These are phyloP conservation scores for Colletotrichum orchidophilum DNA, from an alignment of 2,329 filamentous ascomycete genomes.

Conservation along the genomic window DNA sequence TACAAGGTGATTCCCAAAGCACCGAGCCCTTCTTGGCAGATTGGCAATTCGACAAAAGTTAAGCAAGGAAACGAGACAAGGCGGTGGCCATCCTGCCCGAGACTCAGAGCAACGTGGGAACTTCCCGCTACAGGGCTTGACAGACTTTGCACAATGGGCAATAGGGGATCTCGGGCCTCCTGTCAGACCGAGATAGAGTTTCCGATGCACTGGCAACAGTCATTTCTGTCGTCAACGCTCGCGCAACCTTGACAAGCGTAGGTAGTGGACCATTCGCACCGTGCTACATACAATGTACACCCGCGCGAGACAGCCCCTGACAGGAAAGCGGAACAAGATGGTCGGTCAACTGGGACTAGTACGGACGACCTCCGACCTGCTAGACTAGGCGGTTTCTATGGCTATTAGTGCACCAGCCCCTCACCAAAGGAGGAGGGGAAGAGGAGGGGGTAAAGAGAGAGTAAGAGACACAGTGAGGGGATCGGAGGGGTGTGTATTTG, in stretches of 20 bases:
- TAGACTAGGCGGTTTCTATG: conserved; percentile 26
- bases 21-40: conserved; percentile 19
- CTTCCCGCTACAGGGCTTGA: background rate
- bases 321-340: conserved; percentile 22
- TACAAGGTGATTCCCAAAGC: conserved; percentile 14
- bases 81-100: conserved; percentile 15
- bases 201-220: conserved; percentile 29
- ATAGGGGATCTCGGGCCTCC: conserved; percentile 18
- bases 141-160: background rate
- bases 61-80: conserved; percentile 22
- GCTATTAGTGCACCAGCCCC: conserved; percentile 29
- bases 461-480: background rate
- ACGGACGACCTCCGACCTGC: conserved; percentile 32
- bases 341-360: conserved; percentile 30
- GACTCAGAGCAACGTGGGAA: background rate
- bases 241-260: conserved; percentile 20
- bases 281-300: no score
- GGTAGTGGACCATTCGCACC: conserved; percentile 11
- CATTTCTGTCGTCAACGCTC: conserved; percentile 20
- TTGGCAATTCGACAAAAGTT: conserved; percentile 26
- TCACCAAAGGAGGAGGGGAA: conserved; percentile 13
- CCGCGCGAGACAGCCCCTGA: conserved; percentile 22
- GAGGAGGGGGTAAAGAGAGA: background rate
- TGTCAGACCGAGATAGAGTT: conserved; percentile 29
- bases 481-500: conserved; percentile 7